Base-by-base conservation (phyloP, 768 basidiomycete species). In the Nidularia pulvinata region DNA sequence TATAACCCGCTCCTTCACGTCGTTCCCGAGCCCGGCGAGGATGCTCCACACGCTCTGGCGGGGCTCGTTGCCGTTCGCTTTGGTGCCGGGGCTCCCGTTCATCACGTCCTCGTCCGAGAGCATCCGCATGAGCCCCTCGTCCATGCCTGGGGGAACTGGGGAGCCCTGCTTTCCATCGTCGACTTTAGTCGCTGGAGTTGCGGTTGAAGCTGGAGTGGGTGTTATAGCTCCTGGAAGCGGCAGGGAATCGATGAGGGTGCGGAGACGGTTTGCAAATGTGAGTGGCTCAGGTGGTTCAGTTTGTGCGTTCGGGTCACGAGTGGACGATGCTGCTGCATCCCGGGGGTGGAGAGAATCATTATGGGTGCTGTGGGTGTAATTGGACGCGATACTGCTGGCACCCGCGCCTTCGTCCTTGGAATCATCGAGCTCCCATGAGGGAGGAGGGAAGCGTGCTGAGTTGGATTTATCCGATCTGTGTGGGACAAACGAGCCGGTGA, bases 71-170 rank as follows among this genome's bases (percentile, higher is more conserved):
- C 71, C 63, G 22, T 55, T 54, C 16, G 55, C 62, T 14, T 45
- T 46, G n/a, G 53, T 46, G 42, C 71, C 65, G 16, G 74, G 14
- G 25, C 22, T 72, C 7, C 86, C 82, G 50, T 83, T 85, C 84
- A 89, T 88, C n/a, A 83, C 65, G n/a, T 75, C 69, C 53, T 86
- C 77, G 1, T 84, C 82, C 11, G 82, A 80, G 33, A 89, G 69
- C 54, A 82, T 70, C 33, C 74, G 66, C 44, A 83, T 69, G 34
- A 83, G 69, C 48, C 75, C 70, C 4, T 76, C 66, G 59, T 86
- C 84, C 7, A 77, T 62, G 13, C 71, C 69, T n/a, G 69, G 65
- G 6, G 75, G 72, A 37, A 75, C 65, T 25, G 74, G 73, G n/a
- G 77, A 67, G 7, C 70, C 68, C 30, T 61, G 44, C 22, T 57